Evolutionary conservation across 768 basidiomycete genomes (phyloP).

Genomic region (Russula virescens): DNA sequence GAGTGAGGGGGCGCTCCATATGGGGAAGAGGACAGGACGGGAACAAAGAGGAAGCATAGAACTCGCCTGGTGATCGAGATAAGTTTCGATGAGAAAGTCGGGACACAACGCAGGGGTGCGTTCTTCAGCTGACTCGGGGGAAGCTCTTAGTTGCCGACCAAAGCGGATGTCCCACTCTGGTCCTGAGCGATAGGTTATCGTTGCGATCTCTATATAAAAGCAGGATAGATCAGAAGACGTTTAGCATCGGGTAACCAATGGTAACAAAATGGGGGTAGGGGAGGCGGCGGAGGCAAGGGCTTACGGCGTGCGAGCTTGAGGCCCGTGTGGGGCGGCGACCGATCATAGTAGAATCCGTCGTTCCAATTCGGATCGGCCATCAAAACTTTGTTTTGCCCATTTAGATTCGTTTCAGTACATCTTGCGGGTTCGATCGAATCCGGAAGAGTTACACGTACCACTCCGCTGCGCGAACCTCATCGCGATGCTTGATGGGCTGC

Average conservation of each 20-base stretch:
- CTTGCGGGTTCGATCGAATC: background rate
- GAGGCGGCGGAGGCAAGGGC: conserved; percentile 26
- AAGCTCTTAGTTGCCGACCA: conserved; percentile 60
- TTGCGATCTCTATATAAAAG: conserved; percentile 80
- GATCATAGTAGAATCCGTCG: conserved; percentile 95
- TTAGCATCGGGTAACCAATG: background rate
- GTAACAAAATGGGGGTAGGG: conserved; percentile 18
- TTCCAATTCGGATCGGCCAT: conserved; percentile 99
- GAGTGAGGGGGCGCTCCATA: too few species aligned
- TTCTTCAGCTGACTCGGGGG: conserved; percentile 26
- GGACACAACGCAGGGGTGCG: conserved; percentile 78
- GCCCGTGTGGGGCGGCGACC: conserved; percentile 91
- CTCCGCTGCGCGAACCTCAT: conserved; percentile 96
- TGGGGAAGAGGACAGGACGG: background rate
- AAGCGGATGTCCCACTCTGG: conserved; percentile 99
- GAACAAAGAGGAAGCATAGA: too few species aligned
- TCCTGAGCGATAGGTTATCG: conserved; percentile 97
- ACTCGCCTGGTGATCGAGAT: conserved; percentile 82
- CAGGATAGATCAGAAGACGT: background rate
- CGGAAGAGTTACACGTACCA: conserved; percentile 46
- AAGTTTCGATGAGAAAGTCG: conserved; percentile 97
- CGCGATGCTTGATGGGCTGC: conserved; percentile 86
- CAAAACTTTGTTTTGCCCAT: conserved; percentile 53
- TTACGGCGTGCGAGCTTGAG: conserved; percentile 97
- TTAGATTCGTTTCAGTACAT: too few species aligned